Conservation (phyloP, 2,329 filamentous ascomycete species). For the Podosphaera xanthii region DNA sequence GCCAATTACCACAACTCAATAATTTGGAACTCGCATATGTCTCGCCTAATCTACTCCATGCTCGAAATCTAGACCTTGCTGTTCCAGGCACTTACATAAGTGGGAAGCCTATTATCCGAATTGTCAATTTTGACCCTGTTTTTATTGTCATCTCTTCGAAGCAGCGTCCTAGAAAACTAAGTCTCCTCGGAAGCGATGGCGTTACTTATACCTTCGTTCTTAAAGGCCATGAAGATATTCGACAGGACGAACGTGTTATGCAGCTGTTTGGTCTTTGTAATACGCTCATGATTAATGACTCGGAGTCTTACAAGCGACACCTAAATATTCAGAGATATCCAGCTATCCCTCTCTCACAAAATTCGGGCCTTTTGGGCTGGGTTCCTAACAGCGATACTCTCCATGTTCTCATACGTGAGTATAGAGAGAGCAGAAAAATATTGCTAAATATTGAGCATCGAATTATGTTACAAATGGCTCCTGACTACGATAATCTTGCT, state of each 20-base stretch:
- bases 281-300: constrained; percentile 77
- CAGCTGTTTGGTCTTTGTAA: constrained; percentile 96
- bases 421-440: constrained; percentile 91
- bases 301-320: constrained; percentile 91
- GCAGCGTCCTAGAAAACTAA: constrained; percentile 78
- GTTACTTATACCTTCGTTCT: constrained; percentile 68
- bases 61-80: constrained; percentile 68
- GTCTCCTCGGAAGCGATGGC: constrained; percentile 73
- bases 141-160: constrained; percentile 91
- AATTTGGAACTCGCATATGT: constrained; percentile 89
- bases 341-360: constrained; percentile 90
- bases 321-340: constrained; percentile 90
- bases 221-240: constrained; percentile 98
- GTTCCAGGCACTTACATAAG: constrained; percentile 91
- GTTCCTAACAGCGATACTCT: constrained; percentile 94
- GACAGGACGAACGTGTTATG: constrained; percentile 98
- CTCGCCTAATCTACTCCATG: constrained; percentile 74
- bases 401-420: constrained; percentile 90
- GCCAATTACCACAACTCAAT: constrained; percentile 81
- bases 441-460: constrained; percentile 96
- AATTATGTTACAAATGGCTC: constrained; percentile 99
- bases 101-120: constrained; percentile 53
- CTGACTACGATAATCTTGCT: constrained; percentile 94
- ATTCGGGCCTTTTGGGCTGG: constrained; percentile 86
- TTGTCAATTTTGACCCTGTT: constrained; percentile 73